Conservation (phyloP, 1,284 basidiomycete genomes). For the Moesziomyces sp. region DNA sequence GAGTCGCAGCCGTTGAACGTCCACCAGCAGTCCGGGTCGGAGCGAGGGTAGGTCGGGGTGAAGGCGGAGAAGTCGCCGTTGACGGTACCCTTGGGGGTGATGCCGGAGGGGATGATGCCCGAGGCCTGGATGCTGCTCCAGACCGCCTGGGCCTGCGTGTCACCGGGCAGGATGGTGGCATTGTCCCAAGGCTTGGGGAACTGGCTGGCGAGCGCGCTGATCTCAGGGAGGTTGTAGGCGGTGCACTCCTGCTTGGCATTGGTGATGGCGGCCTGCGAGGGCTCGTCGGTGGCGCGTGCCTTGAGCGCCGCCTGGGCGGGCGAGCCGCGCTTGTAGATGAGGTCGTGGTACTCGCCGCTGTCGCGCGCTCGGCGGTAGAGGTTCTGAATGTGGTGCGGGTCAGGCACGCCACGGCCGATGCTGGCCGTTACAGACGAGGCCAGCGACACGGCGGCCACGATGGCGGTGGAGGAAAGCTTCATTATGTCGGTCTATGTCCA, state of each 20-base stretch:
- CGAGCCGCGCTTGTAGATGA: slow-evolving; percentile 41
- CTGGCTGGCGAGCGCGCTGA: slow-evolving; percentile 41
- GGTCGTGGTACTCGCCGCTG: slow-evolving; percentile 42
- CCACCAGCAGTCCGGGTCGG: slow-evolving; percentile 66
- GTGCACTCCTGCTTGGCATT: slow-evolving; percentile 50
- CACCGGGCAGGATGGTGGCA: slow-evolving; percentile 67
- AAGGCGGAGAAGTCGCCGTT: slow-evolving; percentile 40
- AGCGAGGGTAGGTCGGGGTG: slow-evolving; percentile 41
- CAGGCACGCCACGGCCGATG: slow-evolving; percentile 56
- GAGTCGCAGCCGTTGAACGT: slow-evolving; percentile 56
- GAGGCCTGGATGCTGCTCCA: slow-evolving; percentile 62
- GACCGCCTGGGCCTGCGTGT: slow-evolving; percentile 67
- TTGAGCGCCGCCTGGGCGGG: slow-evolving; percentile 24
- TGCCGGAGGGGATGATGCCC: slow-evolving; percentile 64
- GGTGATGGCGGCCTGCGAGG: slow-evolving; percentile 41
- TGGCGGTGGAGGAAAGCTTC: slow-evolving; percentile 42
- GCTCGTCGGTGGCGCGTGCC: slow-evolving; percentile 45
- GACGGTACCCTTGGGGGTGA: slow-evolving; percentile 66
- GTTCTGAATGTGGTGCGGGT: slow-evolving; percentile 35
- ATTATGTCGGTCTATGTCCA: slow-evolving; percentile 12
- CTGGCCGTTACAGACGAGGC: slow-evolving; percentile 41
- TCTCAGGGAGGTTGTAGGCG: slow-evolving; percentile 50
- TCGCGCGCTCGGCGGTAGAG: slow-evolving; percentile 44
- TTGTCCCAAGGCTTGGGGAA: slow-evolving; percentile 66
- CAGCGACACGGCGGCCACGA: slow-evolving; percentile 39